These are phyloP conservation scores for Hyparrhenia diplandra DNA, from an alignment of 176 grass and related monocot species.

Conservation along the genomic window DNA sequence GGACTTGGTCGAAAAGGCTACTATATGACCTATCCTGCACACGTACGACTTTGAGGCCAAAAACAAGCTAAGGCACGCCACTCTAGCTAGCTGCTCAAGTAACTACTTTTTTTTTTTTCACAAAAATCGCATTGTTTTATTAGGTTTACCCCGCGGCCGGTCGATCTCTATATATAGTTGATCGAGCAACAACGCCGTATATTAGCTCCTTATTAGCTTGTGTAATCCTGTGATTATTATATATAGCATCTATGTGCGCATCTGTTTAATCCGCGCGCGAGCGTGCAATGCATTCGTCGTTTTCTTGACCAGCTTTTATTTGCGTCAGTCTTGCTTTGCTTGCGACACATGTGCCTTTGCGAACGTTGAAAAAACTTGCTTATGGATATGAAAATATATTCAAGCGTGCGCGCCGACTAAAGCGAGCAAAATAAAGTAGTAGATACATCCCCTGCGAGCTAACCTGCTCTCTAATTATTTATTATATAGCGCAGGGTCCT, in stretches of 20 bases:
- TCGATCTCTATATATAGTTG: too few relatives aligned
- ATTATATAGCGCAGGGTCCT: not conserved
- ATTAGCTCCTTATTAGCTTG: too few relatives aligned
- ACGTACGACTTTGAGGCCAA: constrained; percentile 4
- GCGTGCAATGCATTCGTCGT: constrained; percentile 38
- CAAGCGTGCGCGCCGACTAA: constrained; percentile 22
- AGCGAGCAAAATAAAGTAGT: not conserved
- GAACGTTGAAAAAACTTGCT: constrained; percentile 4
- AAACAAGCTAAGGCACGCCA: not conserved
- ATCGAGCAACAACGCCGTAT: not conserved
- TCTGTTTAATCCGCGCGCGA: constrained; percentile 5
- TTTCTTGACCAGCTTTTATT: constrained; percentile 26
- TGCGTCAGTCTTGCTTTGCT: too few relatives aligned
- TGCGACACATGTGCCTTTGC: not conserved
- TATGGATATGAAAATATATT: not conserved
- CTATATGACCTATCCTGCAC: not conserved
- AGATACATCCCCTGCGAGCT: not conserved
- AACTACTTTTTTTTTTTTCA: too few relatives aligned
- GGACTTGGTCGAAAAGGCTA: constrained; percentile 30
- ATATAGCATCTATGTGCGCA: not conserved
- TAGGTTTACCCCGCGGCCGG: too few relatives aligned
- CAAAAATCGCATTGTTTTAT: too few relatives aligned
- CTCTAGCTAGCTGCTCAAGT: not conserved
- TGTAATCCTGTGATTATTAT: not conserved
- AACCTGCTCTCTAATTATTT: not conserved